Base-by-base conservation (phyloP, 768 basidiomycete species). In the Gelatoporia subvermispora region DNA sequence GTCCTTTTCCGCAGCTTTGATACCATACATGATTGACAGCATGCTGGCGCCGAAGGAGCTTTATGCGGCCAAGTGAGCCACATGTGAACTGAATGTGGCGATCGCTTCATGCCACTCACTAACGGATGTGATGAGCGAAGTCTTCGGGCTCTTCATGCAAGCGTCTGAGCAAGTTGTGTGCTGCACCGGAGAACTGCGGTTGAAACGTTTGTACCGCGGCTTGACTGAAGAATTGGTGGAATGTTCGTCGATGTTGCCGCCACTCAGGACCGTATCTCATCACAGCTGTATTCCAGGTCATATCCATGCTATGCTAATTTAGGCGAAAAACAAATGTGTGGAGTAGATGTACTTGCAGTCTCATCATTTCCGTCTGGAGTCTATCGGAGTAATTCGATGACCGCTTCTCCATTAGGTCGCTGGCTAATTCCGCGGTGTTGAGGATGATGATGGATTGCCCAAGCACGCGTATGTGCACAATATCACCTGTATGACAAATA, bases 231-330 rank as follows among this genome's bases (percentile, higher is more conserved):
- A 53, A 47, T 16, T 63, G 60, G 11, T 56, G 58, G 37, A 67
- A 57, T 49, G 63, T 51, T n/a, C 57, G 49, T 4, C 66, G 56
- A 16, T 65, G 62, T 43, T 60, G 60, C 23, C 55, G 61, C 45
- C 59, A 66, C 9, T 58, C 55, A 9, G 57, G 55, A 11, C 65
- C 65, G 44, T 63, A 63, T 4, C 17, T 20, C 54, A 54, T 54
- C 34, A 54, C 52, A n/a, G 47, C 48, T 3, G 52, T 35, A 16
- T 55, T 45, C 35, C 41, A 42, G 34, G 54, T 50, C 52, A 52
- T 51, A 9, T 53, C 58, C 54, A 63, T 56, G 2, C 60, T 62
- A 28, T 22, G 11, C 3, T 40, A 13, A 16, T 4, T 20, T 3
- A 37, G 23, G 13, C 22, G 17, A 31, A 10, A 41, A 3, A 17